Evolutionary conservation across 1,139 yeast genomes (phyloP), one percentile per base, ranked within the genome.

Genomic region (Protomyces gravidus): DNA sequence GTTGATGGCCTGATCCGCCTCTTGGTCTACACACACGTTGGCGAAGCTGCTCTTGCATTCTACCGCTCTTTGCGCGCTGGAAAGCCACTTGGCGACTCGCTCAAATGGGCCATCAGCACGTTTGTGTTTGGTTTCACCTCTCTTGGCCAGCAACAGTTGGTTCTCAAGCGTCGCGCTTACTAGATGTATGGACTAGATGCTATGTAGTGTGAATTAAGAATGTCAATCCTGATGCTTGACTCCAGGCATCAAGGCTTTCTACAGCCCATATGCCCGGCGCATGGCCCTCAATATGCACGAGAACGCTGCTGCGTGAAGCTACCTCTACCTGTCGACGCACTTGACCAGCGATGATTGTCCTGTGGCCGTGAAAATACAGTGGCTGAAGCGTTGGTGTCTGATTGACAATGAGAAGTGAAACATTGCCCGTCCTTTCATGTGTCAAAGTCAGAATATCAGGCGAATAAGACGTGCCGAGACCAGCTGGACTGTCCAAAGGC

Each of bases 51-150:
- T 15, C 26, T 45, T 19, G 58, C 58, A 11, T 45, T 36, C 25
- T 45, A 32, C 28, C 33, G 58, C n/a, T 45, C 51, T 13, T 27
- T 46, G 19, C 23, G 36, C n/a, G 51, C 51, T 25, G 47, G 51
- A 11, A 17, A 50, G 25, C 46, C 58, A 6, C 27, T 28, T 28
- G 28, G n/a, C 0, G 58, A 53, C 51, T 32, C 51, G 6, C 7
- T 33, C 27, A 45, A 53, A 23, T 53, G 58, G 58, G 30, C 48
- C 17, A 25, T 30, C 11, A 13, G 47, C 11, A 53, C 58, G 26
- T 15, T 45, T n/a, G 23, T 53, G 39, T 53, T 50, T 50, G 58
- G 58, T 6, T 53, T 53, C 51, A 50, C 50, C 4, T 39, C 49
- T 11, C 46, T 53, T 21, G 32, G 25, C 33, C 30, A 21, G 36